Base-by-base conservation (phyloP, 768 basidiomycete genomes). In the Mycena polygramma region DNA sequence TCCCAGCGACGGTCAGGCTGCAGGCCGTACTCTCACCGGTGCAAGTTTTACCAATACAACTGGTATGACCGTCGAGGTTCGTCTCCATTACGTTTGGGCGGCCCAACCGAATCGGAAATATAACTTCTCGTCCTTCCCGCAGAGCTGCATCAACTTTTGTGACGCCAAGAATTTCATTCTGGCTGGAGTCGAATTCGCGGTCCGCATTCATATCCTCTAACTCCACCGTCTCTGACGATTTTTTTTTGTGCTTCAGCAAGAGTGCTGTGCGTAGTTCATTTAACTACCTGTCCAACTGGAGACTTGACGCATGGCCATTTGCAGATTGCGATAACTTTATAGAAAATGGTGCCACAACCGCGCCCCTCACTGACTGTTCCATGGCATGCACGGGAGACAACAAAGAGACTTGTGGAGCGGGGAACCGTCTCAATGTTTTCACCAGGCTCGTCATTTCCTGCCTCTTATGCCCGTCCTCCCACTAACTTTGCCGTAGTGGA, bases 181-280 rank as follows among this genome's bases (percentile, higher is more conserved):
- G 71, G 92, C 93, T 30, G 94, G 94, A 17, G 83, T 89, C n/a
- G 93, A 94, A 80, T 94, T 83, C 48, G 77, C 75, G 54, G 80
- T 80, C 68, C 69, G 77, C 71, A 24, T 57, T 51, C 65, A 51
- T n/a, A 49, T 63, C 37, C 54, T 14, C 22, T 62, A 53, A 57
- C 46, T 24, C 54, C 55, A 10, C 54, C 8, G 45, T 70, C 37
- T 52, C 63, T 76, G 24, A 70, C 36, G 60, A 45, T 54, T 61
- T 72, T 68, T 62, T 14, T 14, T 43, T 37, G 36, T 24, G n/a
- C 20, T 63, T 35, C 35, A 73, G 78, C 77, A 70, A 69, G 87
- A 92, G 79, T 92, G 90, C 81, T 91, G 90, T 91, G 77, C 72
- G 87, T 77, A 54, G 2, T 67, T 20, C 30, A 37, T 53, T 26